Evolutionary conservation across 2,329 filamentous ascomycete species (phyloP).

Genomic region (Xenoacremonium recifei): DNA sequence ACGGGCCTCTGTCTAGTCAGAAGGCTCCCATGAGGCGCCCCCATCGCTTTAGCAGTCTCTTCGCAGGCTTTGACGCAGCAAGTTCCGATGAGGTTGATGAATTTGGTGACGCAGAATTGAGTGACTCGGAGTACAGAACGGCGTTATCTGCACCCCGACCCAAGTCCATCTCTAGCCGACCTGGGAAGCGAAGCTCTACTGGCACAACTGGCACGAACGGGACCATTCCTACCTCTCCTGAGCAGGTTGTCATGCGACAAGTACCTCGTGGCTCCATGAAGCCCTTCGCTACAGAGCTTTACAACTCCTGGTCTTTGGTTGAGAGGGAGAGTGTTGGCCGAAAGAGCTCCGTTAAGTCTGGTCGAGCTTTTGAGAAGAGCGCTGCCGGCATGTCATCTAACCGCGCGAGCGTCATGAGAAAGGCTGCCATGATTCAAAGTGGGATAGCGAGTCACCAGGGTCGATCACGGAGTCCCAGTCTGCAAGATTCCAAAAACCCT

Average conservation of each 20-base stretch:
- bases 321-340: conserved; percentile 29
- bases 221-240: conserved; percentile 41
- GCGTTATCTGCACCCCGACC: conserved; percentile 63
- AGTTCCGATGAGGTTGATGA: conserved; percentile 68
- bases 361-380: conserved; percentile 37
- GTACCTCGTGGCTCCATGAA: conserved; percentile 29
- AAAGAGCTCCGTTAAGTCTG: conserved; percentile 27
- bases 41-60: conserved; percentile 78
- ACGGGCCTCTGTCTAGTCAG: conserved; percentile 65
- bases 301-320: conserved; percentile 42
- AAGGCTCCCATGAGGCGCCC: conserved; percentile 64
- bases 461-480: conserved; percentile 64
- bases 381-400: conserved; percentile 36
- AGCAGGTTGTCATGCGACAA: conserved; percentile 34
- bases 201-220: conserved; percentile 27
- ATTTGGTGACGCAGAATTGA: conserved; percentile 59
- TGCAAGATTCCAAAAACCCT: conserved; percentile 61
- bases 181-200: conserved; percentile 41
- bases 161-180: conserved; percentile 35
- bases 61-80: conserved; percentile 75
- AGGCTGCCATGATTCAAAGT: conserved; percentile 76
- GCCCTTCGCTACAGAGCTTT: conserved; percentile 40
- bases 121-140: conserved; percentile 67
- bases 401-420: conserved; percentile 66
- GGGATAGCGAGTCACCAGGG: conserved; percentile 69